phyloP scores from a whole-genome alignment of 345 rosid species.

The Odontarrhena argentea region DNA sequence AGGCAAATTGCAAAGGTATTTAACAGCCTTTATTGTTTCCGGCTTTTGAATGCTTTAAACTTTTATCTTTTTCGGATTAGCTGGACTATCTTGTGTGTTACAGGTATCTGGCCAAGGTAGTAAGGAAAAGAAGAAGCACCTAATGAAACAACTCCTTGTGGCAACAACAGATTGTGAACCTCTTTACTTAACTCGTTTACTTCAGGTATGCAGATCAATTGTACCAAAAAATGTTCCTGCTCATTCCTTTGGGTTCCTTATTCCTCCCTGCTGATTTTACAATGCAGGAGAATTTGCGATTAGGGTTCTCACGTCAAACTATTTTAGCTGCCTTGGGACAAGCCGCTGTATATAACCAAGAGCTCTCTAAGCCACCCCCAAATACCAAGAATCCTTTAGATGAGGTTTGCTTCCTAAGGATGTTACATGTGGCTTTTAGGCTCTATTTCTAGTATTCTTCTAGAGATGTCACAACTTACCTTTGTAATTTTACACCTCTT shows the following conservation, averaged over 20 bases:
- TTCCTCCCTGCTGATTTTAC: slow-evolving; percentile 23
- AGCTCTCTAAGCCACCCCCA: slow-evolving; percentile 68
- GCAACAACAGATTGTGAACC: slow-evolving; percentile 97
- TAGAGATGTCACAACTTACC: neutral
- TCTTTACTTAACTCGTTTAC: slow-evolving; percentile 84
- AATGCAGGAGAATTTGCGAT: slow-evolving; percentile 71
- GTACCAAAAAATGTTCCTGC: slow-evolving; percentile 17
- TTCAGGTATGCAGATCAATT: slow-evolving; percentile 86
- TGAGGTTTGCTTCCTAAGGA: slow-evolving; percentile 52
- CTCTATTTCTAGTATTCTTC: slow-evolving; percentile 19
- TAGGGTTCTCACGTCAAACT: slow-evolving; percentile 82
- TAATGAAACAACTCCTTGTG: slow-evolving; percentile 88
- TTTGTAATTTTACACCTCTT: slow-evolving; percentile 6
- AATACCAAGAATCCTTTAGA: slow-evolving; percentile 75
- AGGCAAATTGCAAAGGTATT: slow-evolving; percentile 84
- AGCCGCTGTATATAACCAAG: slow-evolving; percentile 77
- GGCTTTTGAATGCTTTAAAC: slow-evolving; percentile 5
- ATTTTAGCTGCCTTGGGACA: slow-evolving; percentile 92
- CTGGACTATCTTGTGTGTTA: slow-evolving; percentile 20
- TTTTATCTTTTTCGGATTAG: neutral
- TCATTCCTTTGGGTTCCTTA: slow-evolving; percentile 5
- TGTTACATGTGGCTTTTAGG: neutral
- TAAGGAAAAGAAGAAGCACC: slow-evolving; percentile 90
- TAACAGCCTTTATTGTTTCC: neutral
- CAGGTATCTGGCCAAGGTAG: slow-evolving; percentile 96